Conservation (phyloP, 2,329 filamentous ascomycete genomes). For the Bertia moriformis region DNA sequence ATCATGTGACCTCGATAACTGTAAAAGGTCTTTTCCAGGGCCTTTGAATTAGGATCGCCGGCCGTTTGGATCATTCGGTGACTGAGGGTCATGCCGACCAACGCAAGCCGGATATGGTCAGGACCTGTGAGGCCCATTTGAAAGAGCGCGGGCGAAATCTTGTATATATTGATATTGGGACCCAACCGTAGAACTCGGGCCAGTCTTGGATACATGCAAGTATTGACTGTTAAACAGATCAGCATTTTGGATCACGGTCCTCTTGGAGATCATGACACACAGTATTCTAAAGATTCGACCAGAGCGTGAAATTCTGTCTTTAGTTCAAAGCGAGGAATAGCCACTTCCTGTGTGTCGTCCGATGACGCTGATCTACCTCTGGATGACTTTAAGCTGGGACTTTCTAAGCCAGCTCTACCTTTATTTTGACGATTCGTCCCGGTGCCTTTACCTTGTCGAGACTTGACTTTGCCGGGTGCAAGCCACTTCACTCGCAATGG, state of each 20-base stretch:
- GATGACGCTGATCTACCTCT: slow-evolving; percentile 8
- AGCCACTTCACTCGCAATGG: slow-evolving; percentile 20
- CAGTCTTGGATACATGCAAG: no score
- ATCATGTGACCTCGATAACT: slow-evolving; percentile 14
- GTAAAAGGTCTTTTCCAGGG: slow-evolving; percentile 11
- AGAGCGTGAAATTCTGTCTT: no score
- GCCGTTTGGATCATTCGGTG: slow-evolving; percentile 18
- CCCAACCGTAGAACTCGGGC: no score
- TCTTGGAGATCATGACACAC: no score
- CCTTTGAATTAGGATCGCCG: slow-evolving; percentile 3
- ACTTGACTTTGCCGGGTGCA: slow-evolving; percentile 18
- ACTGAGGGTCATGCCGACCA: slow-evolving; percentile 15
- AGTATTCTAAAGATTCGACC: slow-evolving; percentile 13
- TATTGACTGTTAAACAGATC: no score
- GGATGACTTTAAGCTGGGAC: background rate
- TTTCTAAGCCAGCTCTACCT: background rate
- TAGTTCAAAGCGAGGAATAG: no score
- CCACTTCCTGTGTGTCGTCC: no score
- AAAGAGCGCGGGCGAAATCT: no score
- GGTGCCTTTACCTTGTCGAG: slow-evolving; percentile 8
- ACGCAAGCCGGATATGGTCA: slow-evolving; percentile 12
- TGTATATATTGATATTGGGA: no score
- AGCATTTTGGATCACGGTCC: no score
- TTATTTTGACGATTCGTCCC: background rate
- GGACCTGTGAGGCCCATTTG: slow-evolving; percentile 7